Conservation (phyloP, 2,329 filamentous ascomycete genomes). For the Exophiala oligosperma region DNA sequence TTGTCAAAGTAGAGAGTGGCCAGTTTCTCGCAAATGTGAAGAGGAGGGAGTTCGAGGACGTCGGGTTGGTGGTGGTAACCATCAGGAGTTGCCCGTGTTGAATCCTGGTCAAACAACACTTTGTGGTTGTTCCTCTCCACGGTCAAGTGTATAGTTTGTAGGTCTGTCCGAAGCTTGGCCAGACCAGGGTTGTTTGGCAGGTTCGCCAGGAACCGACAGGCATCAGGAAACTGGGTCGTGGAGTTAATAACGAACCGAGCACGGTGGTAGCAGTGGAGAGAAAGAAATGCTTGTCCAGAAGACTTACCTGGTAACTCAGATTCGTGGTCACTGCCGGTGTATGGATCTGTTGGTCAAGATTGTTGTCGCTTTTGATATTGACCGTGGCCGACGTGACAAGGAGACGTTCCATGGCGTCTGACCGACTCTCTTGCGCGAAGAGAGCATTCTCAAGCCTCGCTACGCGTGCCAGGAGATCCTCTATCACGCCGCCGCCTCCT, state of each 20-base stretch:
- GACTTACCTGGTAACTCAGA: conserved; percentile 8
- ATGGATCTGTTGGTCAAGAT: neutral
- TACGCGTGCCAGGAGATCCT: conserved; percentile 24
- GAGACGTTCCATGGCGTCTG: neutral
- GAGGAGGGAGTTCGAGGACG: conserved; percentile 17
- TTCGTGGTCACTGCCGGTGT: neutral
- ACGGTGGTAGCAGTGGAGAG: neutral
- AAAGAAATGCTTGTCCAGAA: neutral
- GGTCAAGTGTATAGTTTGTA: conserved; percentile 16
- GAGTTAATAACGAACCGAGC: neutral
- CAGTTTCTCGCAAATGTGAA: conserved; percentile 19
- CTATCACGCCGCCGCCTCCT: conserved; percentile 4
- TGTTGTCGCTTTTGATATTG: neutral
- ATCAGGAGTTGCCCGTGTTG: neutral
- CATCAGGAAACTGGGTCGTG: conserved; percentile 17
- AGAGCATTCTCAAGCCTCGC: conserved; percentile 20
- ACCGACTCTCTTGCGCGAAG: conserved; percentile 4
- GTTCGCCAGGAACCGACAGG: conserved; percentile 16
- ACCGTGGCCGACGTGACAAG: neutral
- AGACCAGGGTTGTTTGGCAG: conserved; percentile 8
- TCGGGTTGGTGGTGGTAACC: neutral
- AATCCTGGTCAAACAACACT: neutral
- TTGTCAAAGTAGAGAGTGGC: conserved; percentile 28
- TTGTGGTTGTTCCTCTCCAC: conserved; percentile 13
- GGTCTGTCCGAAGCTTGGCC: conserved; percentile 8